Percentiles rank a stretch among this genome's conserved stretches.
These are phyloP conservation scores for Neodidymelliopsis sp. DNA, from an alignment of 2,329 filamentous ascomycete species.

Conservation along the genomic window DNA sequence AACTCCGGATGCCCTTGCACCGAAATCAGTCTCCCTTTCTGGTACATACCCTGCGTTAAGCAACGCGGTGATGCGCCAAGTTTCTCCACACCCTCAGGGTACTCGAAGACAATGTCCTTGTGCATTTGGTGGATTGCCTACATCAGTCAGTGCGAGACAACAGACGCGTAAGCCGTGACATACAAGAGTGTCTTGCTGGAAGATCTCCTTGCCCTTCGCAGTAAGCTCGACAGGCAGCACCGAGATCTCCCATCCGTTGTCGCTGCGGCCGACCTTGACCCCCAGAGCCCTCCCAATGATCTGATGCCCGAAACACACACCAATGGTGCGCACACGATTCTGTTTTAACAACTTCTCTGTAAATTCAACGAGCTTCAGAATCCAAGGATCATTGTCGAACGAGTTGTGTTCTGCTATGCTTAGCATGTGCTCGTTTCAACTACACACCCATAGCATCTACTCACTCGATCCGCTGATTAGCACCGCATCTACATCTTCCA, in stretches of 20 bases:
- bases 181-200: conserved; percentile 70
- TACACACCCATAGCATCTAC: conserved; percentile 27
- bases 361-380: conserved; percentile 75
- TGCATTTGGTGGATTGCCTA: conserved; percentile 87
- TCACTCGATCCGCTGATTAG: conserved; percentile 76
- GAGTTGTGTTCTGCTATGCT: conserved; percentile 68
- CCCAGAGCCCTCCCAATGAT: conserved; percentile 79
- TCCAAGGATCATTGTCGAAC: conserved; percentile 79
- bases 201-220: conserved; percentile 73
- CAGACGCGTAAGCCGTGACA: neutral
- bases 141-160: neutral
- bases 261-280: conserved; percentile 69
- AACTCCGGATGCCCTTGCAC: conserved; percentile 92
- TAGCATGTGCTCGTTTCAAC: conserved; percentile 11
- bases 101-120: conserved; percentile 73
- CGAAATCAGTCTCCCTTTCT: conserved; percentile 70
- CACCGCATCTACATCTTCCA: conserved; percentile 80
- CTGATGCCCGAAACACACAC: conserved; percentile 88
- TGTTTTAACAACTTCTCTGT: conserved; percentile 67
- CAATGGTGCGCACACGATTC: conserved; percentile 72
- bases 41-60: conserved; percentile 81
- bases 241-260: conserved; percentile 81
- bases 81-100: conserved; percentile 67
- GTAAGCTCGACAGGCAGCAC: conserved; percentile 75
- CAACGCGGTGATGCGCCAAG: conserved; percentile 73